A percentile compares a stretch with the other conserved stretches of the same genome.
Evolutionary conservation across 108 stramenopile species (phyloP).

Genomic region (Skeletonema grethae): DNA sequence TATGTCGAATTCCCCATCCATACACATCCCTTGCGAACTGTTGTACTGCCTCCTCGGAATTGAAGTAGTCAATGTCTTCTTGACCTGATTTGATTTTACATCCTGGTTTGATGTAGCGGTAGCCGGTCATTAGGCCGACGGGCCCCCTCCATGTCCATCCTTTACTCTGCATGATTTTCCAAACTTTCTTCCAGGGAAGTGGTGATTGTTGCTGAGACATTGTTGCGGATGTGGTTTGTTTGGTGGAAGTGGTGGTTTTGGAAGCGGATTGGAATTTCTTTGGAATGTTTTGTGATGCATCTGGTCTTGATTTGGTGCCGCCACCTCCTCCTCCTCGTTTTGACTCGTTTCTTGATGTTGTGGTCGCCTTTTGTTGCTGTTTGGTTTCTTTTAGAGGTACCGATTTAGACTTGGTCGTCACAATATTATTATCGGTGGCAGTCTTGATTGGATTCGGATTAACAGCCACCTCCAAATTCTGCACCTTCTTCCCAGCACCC

Average conservation of each 20-base stretch:
- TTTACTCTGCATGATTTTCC: slow-evolving; percentile 17
- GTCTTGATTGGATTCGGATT: not conserved
- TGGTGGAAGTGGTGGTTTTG: not conserved
- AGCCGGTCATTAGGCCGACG: slow-evolving; percentile 38
- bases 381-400: not conserved
- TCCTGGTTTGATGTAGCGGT: slow-evolving; percentile 36
- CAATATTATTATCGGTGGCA: not conserved
- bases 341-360: not conserved
- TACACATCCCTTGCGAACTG: slow-evolving; percentile 7
- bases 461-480: not conserved
- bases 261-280: not conserved
- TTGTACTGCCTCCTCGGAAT: slow-evolving; percentile 16
- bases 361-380: not conserved
- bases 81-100: slow-evolving; percentile 19
- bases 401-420: not conserved
- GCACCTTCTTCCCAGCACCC: not conserved
- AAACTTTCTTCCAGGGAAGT: slow-evolving; percentile 20
- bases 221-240: not conserved
- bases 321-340: not conserved
- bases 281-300: not conserved
- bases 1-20: slow-evolving; percentile 19
- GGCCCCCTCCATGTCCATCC: slow-evolving; percentile 38
- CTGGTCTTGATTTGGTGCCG: slow-evolving; percentile 1
- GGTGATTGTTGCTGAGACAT: not conserved
- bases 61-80: slow-evolving; percentile 38